These are phyloP conservation scores for Didymella sp. DNA, from an alignment of 2,329 filamentous ascomycete species.

Conservation along the genomic window DNA sequence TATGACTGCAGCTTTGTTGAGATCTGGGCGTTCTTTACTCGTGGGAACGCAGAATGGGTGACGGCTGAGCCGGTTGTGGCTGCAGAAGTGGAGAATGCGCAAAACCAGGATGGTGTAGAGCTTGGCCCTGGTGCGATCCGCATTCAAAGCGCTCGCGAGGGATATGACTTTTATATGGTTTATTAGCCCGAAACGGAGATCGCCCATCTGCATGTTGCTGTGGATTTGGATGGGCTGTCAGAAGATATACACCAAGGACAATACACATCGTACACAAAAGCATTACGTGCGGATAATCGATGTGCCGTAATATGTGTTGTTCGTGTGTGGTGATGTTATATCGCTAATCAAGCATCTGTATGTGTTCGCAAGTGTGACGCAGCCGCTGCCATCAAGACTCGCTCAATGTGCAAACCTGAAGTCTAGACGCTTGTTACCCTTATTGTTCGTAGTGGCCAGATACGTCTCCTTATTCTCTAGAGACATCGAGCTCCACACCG, in stretches of 20 bases:
- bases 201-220: background rate
- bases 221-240: background rate
- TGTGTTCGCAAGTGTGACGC: background rate
- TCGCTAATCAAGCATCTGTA: background rate
- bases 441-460: conserved; percentile 46
- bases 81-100: background rate
- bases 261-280: background rate
- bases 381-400: background rate
- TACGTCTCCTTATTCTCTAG: conserved; percentile 46
- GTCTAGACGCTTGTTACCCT: conserved; percentile 49
- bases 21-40: background rate
- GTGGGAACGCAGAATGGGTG: background rate
- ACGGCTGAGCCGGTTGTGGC: background rate
- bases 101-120: background rate
- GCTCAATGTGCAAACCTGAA: conserved; percentile 44
- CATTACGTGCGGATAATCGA: background rate
- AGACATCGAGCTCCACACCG: conserved; percentile 44
- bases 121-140: background rate
- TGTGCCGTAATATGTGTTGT: background rate
- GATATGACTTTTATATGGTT: background rate
- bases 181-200: background rate
- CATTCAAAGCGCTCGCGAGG: background rate
- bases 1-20: background rate
- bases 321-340: background rate
- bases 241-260: background rate